Conservation (phyloP, 202 grass and related monocot genomes). For the Bolboschoenoplectus hybrid region DNA sequence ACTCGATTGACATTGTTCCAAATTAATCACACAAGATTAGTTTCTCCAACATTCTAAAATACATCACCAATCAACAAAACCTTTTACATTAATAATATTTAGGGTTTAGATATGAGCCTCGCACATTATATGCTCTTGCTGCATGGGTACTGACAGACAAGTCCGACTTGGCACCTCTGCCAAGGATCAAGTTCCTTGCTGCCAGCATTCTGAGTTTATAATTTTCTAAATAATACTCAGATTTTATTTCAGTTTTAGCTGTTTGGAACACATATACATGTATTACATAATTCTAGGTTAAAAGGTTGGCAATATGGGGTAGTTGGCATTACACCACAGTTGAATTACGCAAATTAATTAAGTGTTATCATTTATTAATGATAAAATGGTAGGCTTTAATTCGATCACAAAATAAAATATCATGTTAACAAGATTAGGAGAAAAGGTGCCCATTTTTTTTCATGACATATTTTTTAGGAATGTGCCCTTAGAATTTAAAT, state of each 20-base stretch:
- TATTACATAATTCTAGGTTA: neutral
- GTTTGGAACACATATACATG: neutral
- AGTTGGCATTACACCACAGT: no score
- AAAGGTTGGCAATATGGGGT: neutral
- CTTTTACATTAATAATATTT: neutral
- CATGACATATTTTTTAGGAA: no score
- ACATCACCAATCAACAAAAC: neutral
- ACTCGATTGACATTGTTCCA: no score
- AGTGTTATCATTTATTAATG: no score
- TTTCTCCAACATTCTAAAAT: no score
- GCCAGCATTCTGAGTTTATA: slow-evolving; percentile 41
- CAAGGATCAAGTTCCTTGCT: slow-evolving; percentile 46
- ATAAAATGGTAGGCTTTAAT: no score
- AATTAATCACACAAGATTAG: no score
- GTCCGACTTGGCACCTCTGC: slow-evolving; percentile 40
- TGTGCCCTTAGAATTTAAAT: no score
- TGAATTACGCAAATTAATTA: no score
- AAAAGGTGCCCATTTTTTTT: no score
- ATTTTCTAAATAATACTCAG: neutral
- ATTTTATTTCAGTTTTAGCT: neutral
- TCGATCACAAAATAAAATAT: no score
- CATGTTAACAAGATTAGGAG: no score
- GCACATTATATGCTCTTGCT: slow-evolving; percentile 45
- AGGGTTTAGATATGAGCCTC: slow-evolving; percentile 56
- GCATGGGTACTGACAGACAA: slow-evolving; percentile 32